These are phyloP conservation scores for Aegilops bicornis DNA, from an alignment of 176 grass and related monocot species.

Conservation along the genomic window DNA sequence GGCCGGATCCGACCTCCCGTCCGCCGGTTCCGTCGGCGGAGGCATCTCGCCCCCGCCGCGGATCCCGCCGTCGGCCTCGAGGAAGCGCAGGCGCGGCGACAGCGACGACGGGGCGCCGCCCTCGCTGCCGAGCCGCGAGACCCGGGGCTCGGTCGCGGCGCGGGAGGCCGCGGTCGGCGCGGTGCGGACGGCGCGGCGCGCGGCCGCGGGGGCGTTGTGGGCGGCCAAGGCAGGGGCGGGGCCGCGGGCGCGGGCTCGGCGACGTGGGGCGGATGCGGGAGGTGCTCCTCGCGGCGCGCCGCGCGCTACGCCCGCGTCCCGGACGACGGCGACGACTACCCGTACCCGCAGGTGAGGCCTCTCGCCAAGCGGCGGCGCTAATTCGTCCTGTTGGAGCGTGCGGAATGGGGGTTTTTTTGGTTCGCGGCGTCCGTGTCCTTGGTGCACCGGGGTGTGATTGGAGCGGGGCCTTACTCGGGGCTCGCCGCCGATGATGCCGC, in stretches of 20 bases:
- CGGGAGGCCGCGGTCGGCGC: background rate
- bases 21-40: background rate
- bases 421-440: background rate
- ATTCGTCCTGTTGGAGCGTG: background rate
- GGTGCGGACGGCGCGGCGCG: constrained; percentile 1
- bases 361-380: background rate
- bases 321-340: background rate
- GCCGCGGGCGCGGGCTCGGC: background rate
- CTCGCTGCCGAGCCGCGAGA: background rate
- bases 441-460: background rate
- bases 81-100: constrained; percentile 30
- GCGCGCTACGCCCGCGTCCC: background rate
- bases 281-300: constrained; percentile 12
- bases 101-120: background rate
- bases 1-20: constrained; percentile 29
- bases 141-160: background rate
- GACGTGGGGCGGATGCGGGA: background rate
- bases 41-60: background rate
- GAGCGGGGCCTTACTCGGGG: background rate
- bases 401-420: background rate
- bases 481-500: background rate
- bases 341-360: constrained; percentile 24
- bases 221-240: background rate
- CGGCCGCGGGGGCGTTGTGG: constrained; percentile 31
- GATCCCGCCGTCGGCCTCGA: background rate